Conservation (phyloP, 148 eudicot species). For the Dysphania ambrosioides region DNA sequence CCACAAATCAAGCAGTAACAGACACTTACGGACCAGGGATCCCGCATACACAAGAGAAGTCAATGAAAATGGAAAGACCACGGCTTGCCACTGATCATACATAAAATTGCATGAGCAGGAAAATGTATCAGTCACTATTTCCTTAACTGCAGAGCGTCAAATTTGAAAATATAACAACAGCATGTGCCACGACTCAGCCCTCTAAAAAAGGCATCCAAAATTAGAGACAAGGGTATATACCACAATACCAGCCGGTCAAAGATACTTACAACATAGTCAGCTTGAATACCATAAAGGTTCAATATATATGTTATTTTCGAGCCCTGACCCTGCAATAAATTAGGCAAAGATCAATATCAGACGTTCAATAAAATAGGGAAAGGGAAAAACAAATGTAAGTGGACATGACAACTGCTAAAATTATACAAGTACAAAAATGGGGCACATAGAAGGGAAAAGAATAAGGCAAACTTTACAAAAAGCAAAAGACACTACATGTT, state of each 20-base stretch:
- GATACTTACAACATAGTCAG: conserved; percentile 64
- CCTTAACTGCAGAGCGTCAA: conserved; percentile 47
- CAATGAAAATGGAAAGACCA: conserved; percentile 60
- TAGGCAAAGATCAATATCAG: background rate
- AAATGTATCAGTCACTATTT: conserved; percentile 48
- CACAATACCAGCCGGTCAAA: conserved; percentile 1
- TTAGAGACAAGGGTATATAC: background rate
- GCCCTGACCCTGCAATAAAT: conserved; percentile 35
- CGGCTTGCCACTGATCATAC: conserved; percentile 84
- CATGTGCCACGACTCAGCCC: conserved; percentile 11
- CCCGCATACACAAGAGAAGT: conserved; percentile 87
- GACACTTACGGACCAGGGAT: conserved; percentile 53
- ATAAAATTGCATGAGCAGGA: conserved; percentile 61
- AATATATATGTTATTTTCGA: conserved; percentile 45
- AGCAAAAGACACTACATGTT: too few species aligned
- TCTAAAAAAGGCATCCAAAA: background rate
- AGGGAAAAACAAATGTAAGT: background rate
- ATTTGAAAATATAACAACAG: conserved; percentile 27
- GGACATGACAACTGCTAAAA: background rate
- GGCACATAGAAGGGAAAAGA: background rate
- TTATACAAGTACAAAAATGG: background rate
- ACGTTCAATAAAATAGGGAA: background rate
- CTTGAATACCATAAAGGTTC: conserved; percentile 59
- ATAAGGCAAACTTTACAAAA: background rate
- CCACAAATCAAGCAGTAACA: conserved; percentile 42